These are phyloP conservation scores for Seminavis robusta DNA, from an alignment of 108 stramenopile species.

Conservation along the genomic window DNA sequence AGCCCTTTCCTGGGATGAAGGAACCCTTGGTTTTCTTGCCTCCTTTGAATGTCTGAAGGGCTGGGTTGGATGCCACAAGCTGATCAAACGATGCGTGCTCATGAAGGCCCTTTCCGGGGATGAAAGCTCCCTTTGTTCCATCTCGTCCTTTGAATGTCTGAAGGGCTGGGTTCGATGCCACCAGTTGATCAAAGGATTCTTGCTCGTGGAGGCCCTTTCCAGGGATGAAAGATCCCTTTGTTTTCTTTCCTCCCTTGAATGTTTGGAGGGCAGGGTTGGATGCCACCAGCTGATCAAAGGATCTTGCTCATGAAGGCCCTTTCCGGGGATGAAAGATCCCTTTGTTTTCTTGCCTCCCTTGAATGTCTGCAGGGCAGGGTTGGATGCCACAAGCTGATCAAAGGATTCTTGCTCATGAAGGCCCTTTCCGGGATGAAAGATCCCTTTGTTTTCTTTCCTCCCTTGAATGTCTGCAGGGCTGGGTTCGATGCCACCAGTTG, in stretches of 20 bases:
- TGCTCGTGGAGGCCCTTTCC: constrained; percentile 39
- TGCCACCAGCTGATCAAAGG: constrained; percentile 33
- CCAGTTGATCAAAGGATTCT: constrained; percentile 41
- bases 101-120: constrained; percentile 43
- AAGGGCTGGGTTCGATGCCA: constrained; percentile 41
- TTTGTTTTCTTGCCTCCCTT: constrained; percentile 30
- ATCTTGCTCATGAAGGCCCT: constrained; percentile 33
- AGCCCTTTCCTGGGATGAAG: constrained; percentile 47
- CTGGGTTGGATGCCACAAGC: constrained; percentile 42
- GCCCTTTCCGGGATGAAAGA: constrained; percentile 53
- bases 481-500: constrained; percentile 43
- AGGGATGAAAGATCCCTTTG: constrained; percentile 42
- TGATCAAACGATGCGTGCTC: constrained; percentile 23
- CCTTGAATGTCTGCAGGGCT: constrained; percentile 44
- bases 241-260: constrained; percentile 30
- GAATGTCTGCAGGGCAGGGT: constrained; percentile 44
- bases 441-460: constrained; percentile 20
- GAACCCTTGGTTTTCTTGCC: constrained; percentile 27
- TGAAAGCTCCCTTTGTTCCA: constrained; percentile 27
- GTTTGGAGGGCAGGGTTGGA: constrained; percentile 42
- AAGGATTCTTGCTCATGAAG: constrained; percentile 35
- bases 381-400: constrained; percentile 31
- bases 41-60: constrained; percentile 34
- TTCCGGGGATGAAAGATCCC: constrained; percentile 42
- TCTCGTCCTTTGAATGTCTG: constrained; percentile 34